Evolutionary conservation across 371 early-diverging fungal genomes (phyloP), one percentile per base, ranked within the genome.

Genomic region (Mucor lusitanicus): DNA sequence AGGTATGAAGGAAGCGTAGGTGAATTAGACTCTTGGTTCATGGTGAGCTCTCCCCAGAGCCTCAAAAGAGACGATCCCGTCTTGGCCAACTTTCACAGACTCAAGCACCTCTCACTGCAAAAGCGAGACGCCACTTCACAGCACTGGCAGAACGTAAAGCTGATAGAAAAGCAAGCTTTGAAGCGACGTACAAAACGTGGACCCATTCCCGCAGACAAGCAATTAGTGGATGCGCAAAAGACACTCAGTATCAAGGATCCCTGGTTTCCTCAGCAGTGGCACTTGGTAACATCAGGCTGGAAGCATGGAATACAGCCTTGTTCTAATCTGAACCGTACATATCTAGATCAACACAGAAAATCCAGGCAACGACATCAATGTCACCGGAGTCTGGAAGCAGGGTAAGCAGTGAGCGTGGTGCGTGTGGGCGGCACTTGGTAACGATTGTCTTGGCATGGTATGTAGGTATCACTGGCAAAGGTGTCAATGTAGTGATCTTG

Each of bases 361-460:
- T 66, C 65, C 67, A 1, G 92, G 92, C 17, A 86, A 94, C 72
- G 98, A 99, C 74, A 88, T 97, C 64, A 99, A 99, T 78, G 90
- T 97, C 13, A 92, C 96, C 17, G 92, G 87, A 19, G 92, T 95
- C 27, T 98, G 99, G 99, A 75, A 78, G 58, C 90, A 93, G 85
- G 93, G 91, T 88, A 79, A 63, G 53, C 13, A 59, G 27, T 25
- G 23, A 15, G 12, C n/a, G 28, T n/a, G 23, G 12, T 37, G 30
- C n/a, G 13, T 33, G 11, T 2, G 6, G 37, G 35, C 48, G 40
- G 25, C 15, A 25, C 21, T 19, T 4, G 9, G 11, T 46, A n/a
- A n/a, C n/a, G n/a, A 19, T 46, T 21, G 46, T 46, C 46, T 62
- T 25, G 44, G 44, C 40, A 17, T 12, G 23, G 30, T 30, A 6